phyloP scores from a whole-genome alignment of 805 yeast genomes.

The Aciculoconidium aculeatum region DNA sequence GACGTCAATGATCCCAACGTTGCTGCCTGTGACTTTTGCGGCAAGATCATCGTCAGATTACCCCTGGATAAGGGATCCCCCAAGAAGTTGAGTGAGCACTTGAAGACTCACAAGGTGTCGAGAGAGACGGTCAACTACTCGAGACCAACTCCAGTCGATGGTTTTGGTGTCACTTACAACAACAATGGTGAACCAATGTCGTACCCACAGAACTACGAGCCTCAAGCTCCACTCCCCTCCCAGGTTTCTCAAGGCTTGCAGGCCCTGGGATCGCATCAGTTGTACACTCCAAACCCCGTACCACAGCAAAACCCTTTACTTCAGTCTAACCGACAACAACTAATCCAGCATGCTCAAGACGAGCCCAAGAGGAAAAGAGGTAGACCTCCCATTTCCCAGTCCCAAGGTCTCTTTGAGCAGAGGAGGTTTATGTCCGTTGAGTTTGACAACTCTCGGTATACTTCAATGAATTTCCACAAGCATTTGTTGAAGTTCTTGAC shows the following conservation, averaged over 20 bases:
- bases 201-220: constrained; percentile 12
- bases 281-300: constrained; percentile 2
- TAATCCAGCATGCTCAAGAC: constrained; percentile 1
- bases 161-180: constrained; percentile 30
- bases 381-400: too few species aligned
- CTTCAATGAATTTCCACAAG: constrained; percentile 43
- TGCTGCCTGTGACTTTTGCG: constrained; percentile 52
- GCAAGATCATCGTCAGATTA: constrained; percentile 42
- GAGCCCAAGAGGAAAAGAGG: not conserved
- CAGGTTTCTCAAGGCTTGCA: constrained; percentile 8
- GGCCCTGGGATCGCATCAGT: constrained; percentile 3
- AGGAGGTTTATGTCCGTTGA: constrained; percentile 20
- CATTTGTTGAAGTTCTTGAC: constrained; percentile 45
- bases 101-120: constrained; percentile 47
- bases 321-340: too few species aligned
- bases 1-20: constrained; percentile 41
- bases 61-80: constrained; percentile 55
- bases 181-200: constrained; percentile 24
- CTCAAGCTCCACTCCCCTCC: constrained; percentile 4
- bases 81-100: constrained; percentile 52
- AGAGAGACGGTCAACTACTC: constrained; percentile 35
- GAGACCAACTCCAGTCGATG: constrained; percentile 34
- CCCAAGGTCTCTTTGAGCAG: too few species aligned
- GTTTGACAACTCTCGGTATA: constrained; percentile 39
- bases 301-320: too few species aligned